Conservation (phyloP, 345 rosid genomes). For the Populus alba region DNA sequence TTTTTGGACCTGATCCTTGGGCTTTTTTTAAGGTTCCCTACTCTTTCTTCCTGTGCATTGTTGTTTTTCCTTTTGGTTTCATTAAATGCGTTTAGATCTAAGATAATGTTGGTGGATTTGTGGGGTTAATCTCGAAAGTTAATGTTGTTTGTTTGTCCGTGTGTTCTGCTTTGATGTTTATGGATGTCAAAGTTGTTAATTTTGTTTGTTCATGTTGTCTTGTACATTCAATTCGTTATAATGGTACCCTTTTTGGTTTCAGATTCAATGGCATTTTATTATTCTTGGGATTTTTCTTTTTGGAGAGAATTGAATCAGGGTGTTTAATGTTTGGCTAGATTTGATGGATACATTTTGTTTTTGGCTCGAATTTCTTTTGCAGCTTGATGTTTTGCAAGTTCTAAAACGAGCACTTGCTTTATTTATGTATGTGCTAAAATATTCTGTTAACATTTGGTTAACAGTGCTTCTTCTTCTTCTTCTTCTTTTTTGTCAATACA, state of each 20-base stretch:
- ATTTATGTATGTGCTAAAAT: not conserved
- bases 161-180: too few species aligned
- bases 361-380: not conserved
- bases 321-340: not conserved
- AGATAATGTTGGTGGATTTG: not conserved
- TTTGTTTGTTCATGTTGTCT: too few species aligned
- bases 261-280: too few species aligned
- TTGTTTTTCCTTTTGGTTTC: not conserved
- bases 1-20: constrained; percentile 84
- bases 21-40: constrained; percentile 63
- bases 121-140: not conserved
- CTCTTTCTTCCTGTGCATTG: not conserved
- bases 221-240: too few species aligned
- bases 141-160: not conserved
- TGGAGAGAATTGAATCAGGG: not conserved
- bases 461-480: too few species aligned
- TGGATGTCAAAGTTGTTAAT: too few species aligned
- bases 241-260: too few species aligned
- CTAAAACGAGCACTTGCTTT: not conserved
- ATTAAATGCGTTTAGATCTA: constrained; percentile 1
- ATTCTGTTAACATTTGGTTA: too few species aligned
- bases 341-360: too few species aligned
- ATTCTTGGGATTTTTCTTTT: too few species aligned
- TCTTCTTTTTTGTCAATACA: too few species aligned
- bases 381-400: not conserved